Evolutionary conservation across 768 basidiomycete species (phyloP).

Genomic region (Sutorius australiensis): DNA sequence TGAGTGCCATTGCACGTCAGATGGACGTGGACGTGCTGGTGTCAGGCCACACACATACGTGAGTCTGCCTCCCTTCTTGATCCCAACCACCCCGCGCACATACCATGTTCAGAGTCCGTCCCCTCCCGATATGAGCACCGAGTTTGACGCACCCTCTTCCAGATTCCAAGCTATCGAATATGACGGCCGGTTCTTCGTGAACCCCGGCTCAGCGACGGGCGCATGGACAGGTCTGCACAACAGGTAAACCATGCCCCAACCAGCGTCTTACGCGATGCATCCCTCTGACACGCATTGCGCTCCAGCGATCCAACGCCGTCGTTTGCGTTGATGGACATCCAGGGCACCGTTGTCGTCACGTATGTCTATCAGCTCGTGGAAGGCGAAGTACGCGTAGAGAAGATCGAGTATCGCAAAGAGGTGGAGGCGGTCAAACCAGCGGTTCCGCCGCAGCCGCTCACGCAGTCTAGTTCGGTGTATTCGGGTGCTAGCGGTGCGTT

Average conservation of each 20-base stretch:
- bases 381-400: slow-evolving; percentile 90
- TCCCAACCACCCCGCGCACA: background rate
- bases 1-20: slow-evolving; percentile 83
- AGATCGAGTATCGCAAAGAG: slow-evolving; percentile 80
- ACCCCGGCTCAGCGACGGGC: slow-evolving; percentile 93
- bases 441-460: slow-evolving; percentile 12
- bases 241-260: background rate
- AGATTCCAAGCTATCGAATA: slow-evolving; percentile 95
- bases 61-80: slow-evolving; percentile 27
- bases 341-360: slow-evolving; percentile 94
- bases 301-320: slow-evolving; percentile 83
- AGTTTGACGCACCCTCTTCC: background rate
- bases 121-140: background rate
- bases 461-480: slow-evolving; percentile 32
- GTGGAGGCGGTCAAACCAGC: slow-evolving; percentile 36
- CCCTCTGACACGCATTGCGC: background rate
- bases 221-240: slow-evolving; percentile 71
- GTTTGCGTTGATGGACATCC: slow-evolving; percentile 97
- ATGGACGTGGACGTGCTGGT: slow-evolving; percentile 98
- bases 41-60: slow-evolving; percentile 94
- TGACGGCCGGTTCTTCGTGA: slow-evolving; percentile 90
- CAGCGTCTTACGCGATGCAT: background rate
- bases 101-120: background rate
- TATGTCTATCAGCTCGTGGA: slow-evolving; percentile 96
- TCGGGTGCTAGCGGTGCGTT: slow-evolving; percentile 25